Percentiles rank a stretch among this genome's conserved stretches.
Conservation (phyloP, 495 filamentous ascomycete species). For the Hypoxylon crocopeplum region DNA sequence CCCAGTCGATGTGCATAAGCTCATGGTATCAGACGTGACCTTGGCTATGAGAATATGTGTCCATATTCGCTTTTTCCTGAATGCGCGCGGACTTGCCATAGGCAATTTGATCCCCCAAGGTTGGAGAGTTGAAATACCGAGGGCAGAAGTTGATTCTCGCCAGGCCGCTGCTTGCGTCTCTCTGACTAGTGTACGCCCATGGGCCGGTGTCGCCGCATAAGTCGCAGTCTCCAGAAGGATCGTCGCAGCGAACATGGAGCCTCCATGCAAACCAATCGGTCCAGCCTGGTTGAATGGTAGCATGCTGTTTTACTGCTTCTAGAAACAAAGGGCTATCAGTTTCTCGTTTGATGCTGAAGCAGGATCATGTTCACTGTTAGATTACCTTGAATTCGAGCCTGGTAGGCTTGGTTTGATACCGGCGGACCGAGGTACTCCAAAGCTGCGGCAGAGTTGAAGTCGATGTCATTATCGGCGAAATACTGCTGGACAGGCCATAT, state of each 20-base stretch:
- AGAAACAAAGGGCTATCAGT: not conserved
- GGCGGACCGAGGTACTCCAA: slow-evolving; percentile 1
- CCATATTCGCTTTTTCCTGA: not conserved
- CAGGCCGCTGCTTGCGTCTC: not conserved
- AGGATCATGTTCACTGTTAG: not conserved
- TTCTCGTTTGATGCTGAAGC: not conserved
- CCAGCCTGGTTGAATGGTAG: not conserved
- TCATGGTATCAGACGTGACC: slow-evolving; percentile 3
- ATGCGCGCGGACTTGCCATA: not conserved
- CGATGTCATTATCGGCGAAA: slow-evolving; percentile 1
- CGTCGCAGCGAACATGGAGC: slow-evolving; percentile 6
- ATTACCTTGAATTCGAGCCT: not conserved
- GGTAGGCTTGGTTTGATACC: not conserved
- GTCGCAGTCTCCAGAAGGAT: not conserved
- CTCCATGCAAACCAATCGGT: slow-evolving; percentile 4
- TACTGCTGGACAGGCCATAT: slow-evolving; percentile 6
- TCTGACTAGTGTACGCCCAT: slow-evolving; percentile 1
- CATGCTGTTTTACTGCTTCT: slow-evolving; percentile 1
- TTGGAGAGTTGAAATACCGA: not conserved
- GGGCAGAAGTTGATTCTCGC: slow-evolving; percentile 8
- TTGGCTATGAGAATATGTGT: not conserved
- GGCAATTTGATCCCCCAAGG: not conserved
- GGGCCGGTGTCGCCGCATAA: not conserved
- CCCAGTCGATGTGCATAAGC: slow-evolving; percentile 6
- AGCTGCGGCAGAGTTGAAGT: slow-evolving; percentile 4